Conservation (phyloP, 2,329 filamentous ascomycete species). For the Ceratocystiopsis sp. region DNA sequence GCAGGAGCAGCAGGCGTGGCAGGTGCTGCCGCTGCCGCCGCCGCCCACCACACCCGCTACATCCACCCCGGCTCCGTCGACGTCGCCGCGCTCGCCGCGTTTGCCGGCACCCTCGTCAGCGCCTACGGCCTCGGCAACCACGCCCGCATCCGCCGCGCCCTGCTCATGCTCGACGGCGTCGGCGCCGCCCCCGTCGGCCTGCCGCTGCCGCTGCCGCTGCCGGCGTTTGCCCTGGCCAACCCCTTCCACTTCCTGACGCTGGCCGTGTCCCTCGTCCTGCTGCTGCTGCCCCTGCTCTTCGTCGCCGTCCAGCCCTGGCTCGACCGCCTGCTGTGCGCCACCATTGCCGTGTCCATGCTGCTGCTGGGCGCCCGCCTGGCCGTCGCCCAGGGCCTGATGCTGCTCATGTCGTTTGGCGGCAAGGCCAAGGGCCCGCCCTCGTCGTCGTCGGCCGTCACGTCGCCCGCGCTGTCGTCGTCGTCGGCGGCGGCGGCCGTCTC, state of each 20-base stretch:
- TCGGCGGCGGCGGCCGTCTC: neutral
- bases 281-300: conserved; percentile 67
- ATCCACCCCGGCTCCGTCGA: conserved; percentile 66
- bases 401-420: conserved; percentile 73
- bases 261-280: conserved; percentile 56
- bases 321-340: conserved; percentile 63
- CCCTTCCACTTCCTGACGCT: conserved; percentile 90
- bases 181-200: neutral
- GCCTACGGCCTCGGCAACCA: conserved; percentile 82
- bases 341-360: conserved; percentile 80
- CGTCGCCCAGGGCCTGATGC: conserved; percentile 75
- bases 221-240: conserved; percentile 67
- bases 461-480: conserved; percentile 1
- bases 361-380: conserved; percentile 69
- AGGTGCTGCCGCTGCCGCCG: neutral
- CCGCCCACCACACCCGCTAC: conserved; percentile 12
- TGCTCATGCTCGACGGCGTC: conserved; percentile 24
- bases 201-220: conserved; percentile 27
- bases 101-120: conserved; percentile 67
- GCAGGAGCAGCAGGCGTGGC: conserved; percentile 30
- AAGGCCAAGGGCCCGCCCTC: neutral
- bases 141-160: conserved; percentile 76
- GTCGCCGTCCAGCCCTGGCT: conserved; percentile 69
- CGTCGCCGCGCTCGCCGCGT: conserved; percentile 63
- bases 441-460: too few species aligned